phyloP scores from a whole-genome alignment of 441 rosid species.

The Macaranga tanarius region DNA sequence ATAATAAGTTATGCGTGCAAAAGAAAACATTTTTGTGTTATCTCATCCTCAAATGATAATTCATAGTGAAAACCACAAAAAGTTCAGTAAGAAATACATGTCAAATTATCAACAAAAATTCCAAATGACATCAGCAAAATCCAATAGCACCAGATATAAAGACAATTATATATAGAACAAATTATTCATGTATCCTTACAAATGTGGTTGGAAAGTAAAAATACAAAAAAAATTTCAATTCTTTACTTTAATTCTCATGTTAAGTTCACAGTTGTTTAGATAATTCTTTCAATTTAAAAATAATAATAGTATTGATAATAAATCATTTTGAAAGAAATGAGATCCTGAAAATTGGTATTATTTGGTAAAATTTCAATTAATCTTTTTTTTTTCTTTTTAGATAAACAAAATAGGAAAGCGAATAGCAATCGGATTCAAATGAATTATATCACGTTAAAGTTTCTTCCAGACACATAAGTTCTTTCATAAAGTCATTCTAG shows the following conservation, averaged over 20 bases:
- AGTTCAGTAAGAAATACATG: background rate
- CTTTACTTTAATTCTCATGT: too few relatives aligned
- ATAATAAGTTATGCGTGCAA: slow-evolving; percentile 3
- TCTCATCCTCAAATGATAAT: background rate
- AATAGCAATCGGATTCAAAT: background rate
- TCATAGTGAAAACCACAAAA: background rate
- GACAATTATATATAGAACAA: background rate
- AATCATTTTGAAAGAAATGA: background rate
- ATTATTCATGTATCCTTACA: background rate
- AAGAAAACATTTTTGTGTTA: background rate
- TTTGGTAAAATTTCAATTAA: too few relatives aligned
- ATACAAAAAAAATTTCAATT: too few relatives aligned
- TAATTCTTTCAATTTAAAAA: too few relatives aligned
- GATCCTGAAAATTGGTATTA: background rate
- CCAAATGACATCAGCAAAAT: background rate
- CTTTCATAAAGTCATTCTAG: background rate
- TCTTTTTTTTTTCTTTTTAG: background rate
- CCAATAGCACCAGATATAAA: background rate
- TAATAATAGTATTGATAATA: too few relatives aligned
- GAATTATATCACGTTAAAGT: background rate
- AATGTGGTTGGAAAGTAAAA: too few relatives aligned
- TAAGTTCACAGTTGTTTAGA: too few relatives aligned
- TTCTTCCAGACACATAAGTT: background rate
- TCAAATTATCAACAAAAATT: background rate
- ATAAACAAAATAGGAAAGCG: background rate